Evolutionary conservation across 2,329 filamentous ascomycete genomes (phyloP).

Genomic region (Xylariaceae sp.): DNA sequence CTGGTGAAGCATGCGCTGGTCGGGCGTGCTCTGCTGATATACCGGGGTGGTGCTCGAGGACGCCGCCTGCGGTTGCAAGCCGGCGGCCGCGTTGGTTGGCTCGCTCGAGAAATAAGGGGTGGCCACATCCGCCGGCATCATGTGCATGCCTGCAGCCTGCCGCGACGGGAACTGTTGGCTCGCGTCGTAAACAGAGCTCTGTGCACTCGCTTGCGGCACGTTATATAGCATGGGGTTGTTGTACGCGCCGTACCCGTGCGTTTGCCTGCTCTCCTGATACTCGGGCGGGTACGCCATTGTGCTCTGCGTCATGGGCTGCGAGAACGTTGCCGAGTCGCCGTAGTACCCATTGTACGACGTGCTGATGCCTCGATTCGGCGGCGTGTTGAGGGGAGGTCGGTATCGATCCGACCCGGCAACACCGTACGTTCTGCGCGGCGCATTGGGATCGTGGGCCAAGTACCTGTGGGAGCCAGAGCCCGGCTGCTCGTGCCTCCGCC

Average conservation of each 20-base stretch:
- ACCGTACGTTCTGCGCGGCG: conserved; percentile 45
- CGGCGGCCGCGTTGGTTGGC: conserved; percentile 56
- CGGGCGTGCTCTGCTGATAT: conserved; percentile 61
- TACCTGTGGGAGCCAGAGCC: conserved; percentile 55
- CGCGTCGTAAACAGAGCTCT: conserved; percentile 68
- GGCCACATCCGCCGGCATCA: conserved; percentile 61
- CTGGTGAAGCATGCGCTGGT: conserved; percentile 52
- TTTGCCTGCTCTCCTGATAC: conserved; percentile 59
- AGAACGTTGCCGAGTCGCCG: conserved; percentile 50
- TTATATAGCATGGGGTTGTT: conserved; percentile 74
- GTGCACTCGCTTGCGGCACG: conserved; percentile 60
- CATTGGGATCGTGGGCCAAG: conserved; percentile 46
- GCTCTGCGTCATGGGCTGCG: conserved; percentile 53
- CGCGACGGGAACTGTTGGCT: conserved; percentile 70
- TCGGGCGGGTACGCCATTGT: conserved; percentile 54
- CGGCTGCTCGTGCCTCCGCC: conserved; percentile 69
- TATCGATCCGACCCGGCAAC: conserved; percentile 48
- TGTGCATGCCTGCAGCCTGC: conserved; percentile 73
- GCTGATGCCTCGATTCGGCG: conserved; percentile 50
- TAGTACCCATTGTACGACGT: conserved; percentile 58
- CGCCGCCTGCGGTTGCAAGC: conserved; percentile 47
- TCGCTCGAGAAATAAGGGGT: conserved; percentile 73
- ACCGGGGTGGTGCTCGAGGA: conserved; percentile 52
- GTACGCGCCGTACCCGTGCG: conserved; percentile 55
- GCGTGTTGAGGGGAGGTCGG: conserved; percentile 47